Evolutionary conservation across 768 basidiomycete species (phyloP), one percentile per base, ranked within the genome.

Genomic region (Suillus plorans): DNA sequence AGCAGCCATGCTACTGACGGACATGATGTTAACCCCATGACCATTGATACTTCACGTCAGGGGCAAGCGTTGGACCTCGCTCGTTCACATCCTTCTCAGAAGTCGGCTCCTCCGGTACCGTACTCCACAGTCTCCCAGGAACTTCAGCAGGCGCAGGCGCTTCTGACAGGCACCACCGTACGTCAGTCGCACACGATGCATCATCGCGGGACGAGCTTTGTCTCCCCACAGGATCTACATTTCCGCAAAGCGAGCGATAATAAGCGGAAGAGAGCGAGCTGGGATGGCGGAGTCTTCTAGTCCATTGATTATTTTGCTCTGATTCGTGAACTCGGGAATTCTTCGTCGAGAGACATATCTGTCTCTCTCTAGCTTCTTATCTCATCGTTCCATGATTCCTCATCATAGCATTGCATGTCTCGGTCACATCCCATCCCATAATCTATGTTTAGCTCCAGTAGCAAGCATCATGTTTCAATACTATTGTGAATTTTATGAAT

Each of bases 261-360:
- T 68, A 86, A 86, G 72, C 78, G 84, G 65, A 86, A 86, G 76
- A 78, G 84, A 66, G 82, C 83, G 44, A 86, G 85, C 67, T 86
- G 84, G 84, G 84, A 86, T 66, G 85, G 84, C 16, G 77, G 76
- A 22, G 72, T 71, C 22, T 76, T 76, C 42, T 79, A 36, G 47
- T 65, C 14, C 8, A 57, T 62, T 60, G 34, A 12, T 28, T 61
- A 59, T 50, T 61, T 55, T 60, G 60, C 50, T 31, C 36, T 14
- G 41, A 41, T 64, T 16, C n/a, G 31, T 13, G 34, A 37, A 49
- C 44, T 42, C 42, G 34, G 3, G 5, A 37, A 31, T 45, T 45
- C 37, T 22, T 58, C 57, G 36, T 50, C 50, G 55, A 68, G 59
- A 68, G 60, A 47, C 42, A 62, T 60, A 57, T 45, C 1, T 49